These are phyloP conservation scores for Phaseolus coccineus DNA, from an alignment of 331 rosid genomes.

Conservation along the genomic window DNA sequence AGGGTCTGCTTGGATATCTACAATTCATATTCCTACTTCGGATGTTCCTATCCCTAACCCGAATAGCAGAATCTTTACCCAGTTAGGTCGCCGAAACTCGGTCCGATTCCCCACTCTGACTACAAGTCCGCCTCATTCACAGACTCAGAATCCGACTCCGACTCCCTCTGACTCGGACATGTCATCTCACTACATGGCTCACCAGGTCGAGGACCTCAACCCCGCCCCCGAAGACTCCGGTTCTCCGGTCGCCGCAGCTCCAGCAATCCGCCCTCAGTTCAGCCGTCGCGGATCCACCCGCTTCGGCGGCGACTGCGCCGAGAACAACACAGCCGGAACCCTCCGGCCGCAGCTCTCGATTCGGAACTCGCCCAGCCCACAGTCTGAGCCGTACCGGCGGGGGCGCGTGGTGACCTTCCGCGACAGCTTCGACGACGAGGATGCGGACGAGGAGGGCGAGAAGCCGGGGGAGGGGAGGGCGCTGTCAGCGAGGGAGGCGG, in stretches of 20 bases:
- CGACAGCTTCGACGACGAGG: constrained; percentile 36
- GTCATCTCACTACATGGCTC: constrained; percentile 31
- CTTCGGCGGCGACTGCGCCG: constrained; percentile 1
- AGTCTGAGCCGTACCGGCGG: constrained; percentile 20
- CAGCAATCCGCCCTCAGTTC: constrained; percentile 20
- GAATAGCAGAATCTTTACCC: constrained; percentile 31
- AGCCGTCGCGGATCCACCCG: constrained; percentile 56
- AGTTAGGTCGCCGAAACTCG: constrained; percentile 47
- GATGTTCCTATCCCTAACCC: constrained; percentile 57
- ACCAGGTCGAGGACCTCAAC: constrained; percentile 34
- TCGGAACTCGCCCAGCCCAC: constrained; percentile 35
- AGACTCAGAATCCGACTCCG: constrained; percentile 33
- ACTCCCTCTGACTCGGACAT: constrained; percentile 43
- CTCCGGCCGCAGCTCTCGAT: constrained; percentile 39
- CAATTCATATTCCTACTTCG: constrained; percentile 66
- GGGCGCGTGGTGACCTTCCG: constrained; percentile 40
- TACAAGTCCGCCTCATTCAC: neutral
- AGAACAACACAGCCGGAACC: neutral
- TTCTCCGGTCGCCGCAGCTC: constrained; percentile 10
- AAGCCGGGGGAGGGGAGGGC: constrained; percentile 48
- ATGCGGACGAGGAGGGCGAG: constrained; percentile 19
- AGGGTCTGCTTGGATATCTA: constrained; percentile 79
- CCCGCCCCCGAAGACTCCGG: constrained; percentile 7
- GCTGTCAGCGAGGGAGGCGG: constrained; percentile 78
- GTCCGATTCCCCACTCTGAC: constrained; percentile 25